Base-by-base conservation (phyloP, 352 stramenopile species). In the Globisporangium cylindrosporum region DNA sequence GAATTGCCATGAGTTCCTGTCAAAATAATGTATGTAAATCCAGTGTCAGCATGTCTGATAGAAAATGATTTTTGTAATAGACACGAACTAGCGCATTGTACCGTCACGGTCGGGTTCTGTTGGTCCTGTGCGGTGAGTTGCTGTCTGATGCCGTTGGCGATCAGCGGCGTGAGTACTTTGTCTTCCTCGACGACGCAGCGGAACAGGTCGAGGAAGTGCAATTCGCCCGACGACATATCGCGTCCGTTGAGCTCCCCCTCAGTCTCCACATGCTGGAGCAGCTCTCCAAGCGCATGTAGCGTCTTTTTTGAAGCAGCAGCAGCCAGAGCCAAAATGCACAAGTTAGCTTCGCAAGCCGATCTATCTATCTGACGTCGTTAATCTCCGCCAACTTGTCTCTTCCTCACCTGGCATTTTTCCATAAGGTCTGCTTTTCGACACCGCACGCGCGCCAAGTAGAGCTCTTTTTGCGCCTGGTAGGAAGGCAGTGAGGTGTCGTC, bases 141-240 rank as follows among this genome's bases (percentile, higher is more conserved):
- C 43, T 79, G 66, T 14, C 56, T 59, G 36, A 92, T 88, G 3
- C 79, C 81, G 7, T 88, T 66, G 0, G 73, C 73, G 14, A 92
- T 80, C 24, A 92, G 73, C 4, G 77, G 79, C 49, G 84, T 91
- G 27, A 94, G 73, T 15, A 88, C 76, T 36, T 88, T 77, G 51
- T 93, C 72, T 9, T 79, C 73, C 57, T 94, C 81, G 18, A 92
- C 74, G n/a, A 90, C 78, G 22, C 84, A 90, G 9, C 80, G 77
- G 56, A 93, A 77, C 1, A 92, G 62, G 32, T 91, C 81, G 25
- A 94, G 74, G 25, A 93, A 88, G 51, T 81, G 82, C 15, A 91
- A 68, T 49, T 93, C 84, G 15, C 78, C 73, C 3, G 75, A 73
- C 3, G 82, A 82, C 5, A 86, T 66, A 15, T 92, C 81, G 20